Conservation (phyloP, 1,284 basidiomycete genomes). For the Ceratobasidium sp. region DNA sequence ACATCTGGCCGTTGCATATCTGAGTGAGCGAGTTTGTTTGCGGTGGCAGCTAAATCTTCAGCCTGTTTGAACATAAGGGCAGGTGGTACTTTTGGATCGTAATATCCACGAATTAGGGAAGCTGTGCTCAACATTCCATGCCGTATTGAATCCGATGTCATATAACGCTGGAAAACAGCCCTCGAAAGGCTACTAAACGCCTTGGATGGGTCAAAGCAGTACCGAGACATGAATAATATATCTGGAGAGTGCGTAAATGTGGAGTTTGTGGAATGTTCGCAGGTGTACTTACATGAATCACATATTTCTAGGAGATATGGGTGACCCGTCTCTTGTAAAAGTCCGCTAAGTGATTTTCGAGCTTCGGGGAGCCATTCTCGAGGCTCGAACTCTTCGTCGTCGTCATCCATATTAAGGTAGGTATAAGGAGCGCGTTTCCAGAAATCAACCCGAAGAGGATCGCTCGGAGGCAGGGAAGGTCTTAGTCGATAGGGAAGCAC, state of each 20-base stretch:
- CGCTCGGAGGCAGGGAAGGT: neutral
- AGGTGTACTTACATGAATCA: constrained; percentile 23
- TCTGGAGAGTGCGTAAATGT: neutral
- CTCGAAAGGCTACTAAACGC: neutral
- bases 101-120: neutral
- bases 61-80: constrained; percentile 1
- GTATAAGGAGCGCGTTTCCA: neutral
- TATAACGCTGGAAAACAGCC: neutral
- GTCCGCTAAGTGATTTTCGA: neutral
- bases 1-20: constrained; percentile 15
- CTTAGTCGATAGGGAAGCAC: neutral
- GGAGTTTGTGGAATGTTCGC: neutral
- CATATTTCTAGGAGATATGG: neutral
- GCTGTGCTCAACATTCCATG: constrained; percentile 15
- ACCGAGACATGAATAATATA: neutral
- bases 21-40: neutral
- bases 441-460: neutral
- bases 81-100: neutral
- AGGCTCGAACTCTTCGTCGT: constrained; percentile 22
- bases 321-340: neutral
- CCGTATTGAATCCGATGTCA: neutral
- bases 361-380: constrained; percentile 6
- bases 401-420: constrained; percentile 6
- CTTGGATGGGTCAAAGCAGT: constrained; percentile 17
- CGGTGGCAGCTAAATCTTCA: constrained; percentile 3